A percentile compares a stretch with the other conserved stretches of the same genome.
These are phyloP conservation scores for Chalciporus piperatoides DNA, from an alignment of 1,284 basidiomycete species.

Conservation along the genomic window DNA sequence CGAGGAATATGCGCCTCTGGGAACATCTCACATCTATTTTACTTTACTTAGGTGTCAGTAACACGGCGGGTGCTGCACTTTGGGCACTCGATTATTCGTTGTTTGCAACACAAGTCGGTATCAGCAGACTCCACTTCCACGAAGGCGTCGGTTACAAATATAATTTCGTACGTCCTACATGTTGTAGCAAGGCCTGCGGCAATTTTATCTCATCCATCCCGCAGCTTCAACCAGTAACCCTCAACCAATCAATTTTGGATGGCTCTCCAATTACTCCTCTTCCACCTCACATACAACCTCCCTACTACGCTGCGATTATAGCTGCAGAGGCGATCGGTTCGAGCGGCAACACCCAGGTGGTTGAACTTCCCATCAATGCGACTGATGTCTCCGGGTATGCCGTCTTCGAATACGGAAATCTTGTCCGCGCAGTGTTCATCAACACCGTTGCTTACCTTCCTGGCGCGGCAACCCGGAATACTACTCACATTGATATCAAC, in stretches of 20 bases:
- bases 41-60: conserved; percentile 46
- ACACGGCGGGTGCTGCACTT: conserved; percentile 65
- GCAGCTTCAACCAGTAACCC: conserved; percentile 53
- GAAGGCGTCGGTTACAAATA: conserved; percentile 49
- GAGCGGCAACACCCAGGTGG: conserved; percentile 39
- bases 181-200: not conserved
- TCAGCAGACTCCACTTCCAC: conserved; percentile 37
- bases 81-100: conserved; percentile 68
- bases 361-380: conserved; percentile 51
- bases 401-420: conserved; percentile 46
- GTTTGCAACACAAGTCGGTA: conserved; percentile 44
- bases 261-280: conserved; percentile 47
- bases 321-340: conserved; percentile 42
- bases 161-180: conserved; percentile 36
- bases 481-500: conserved; percentile 43
- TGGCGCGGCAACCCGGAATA: conserved; percentile 35
- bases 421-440: conserved; percentile 54
- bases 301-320: conserved; percentile 59
- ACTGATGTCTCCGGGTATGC: conserved; percentile 59
- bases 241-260: conserved; percentile 51
- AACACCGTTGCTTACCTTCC: conserved; percentile 53
- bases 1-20: not conserved
- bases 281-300: conserved; percentile 54
- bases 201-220: not conserved
- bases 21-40: not conserved